Percentiles rank a stretch among this genome's conserved stretches.
These are phyloP conservation scores for Gentiana dahurica DNA, from an alignment of 257 asterid species.

Conservation along the genomic window DNA sequence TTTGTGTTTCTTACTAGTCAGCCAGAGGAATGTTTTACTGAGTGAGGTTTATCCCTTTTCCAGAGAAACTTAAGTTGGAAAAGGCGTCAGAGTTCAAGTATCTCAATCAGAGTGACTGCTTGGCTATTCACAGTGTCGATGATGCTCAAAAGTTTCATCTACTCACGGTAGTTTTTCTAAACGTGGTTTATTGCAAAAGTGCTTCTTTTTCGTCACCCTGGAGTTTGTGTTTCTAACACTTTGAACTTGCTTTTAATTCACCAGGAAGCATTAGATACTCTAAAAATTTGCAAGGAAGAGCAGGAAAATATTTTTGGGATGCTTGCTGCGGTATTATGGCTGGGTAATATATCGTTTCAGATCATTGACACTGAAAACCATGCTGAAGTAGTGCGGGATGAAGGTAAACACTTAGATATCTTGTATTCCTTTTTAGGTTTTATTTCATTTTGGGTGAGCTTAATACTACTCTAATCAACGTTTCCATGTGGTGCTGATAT, in stretches of 20 bases:
- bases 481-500: not conserved
- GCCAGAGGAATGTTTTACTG: too few relatives aligned
- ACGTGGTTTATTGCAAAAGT: not conserved
- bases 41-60: conserved; percentile 6
- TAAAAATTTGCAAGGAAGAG: conserved; percentile 56
- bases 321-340: conserved; percentile 93
- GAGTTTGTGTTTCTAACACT: not conserved
- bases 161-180: conserved; percentile 26
- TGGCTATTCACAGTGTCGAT: conserved; percentile 49
- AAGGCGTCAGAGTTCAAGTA: conserved; percentile 57
- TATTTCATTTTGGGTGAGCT: not conserved
- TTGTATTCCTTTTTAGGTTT: not conserved
- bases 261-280: conserved; percentile 65
- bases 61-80: conserved; percentile 70
- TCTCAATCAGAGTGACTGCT: conserved; percentile 72
- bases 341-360: conserved; percentile 81
- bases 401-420: conserved; percentile 40
- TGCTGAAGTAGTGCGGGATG: conserved; percentile 60
- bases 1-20: not conserved
- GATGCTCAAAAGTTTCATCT: conserved; percentile 56
- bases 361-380: conserved; percentile 58
- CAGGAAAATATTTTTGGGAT: conserved; percentile 70
- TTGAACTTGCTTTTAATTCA: conserved; percentile 14
- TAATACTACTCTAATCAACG: not conserved
- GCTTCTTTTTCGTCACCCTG: too few relatives aligned